A percentile compares a stretch with the other conserved stretches of the same genome.
Conservation (phyloP, 177 flowering plant species). For the Telopea speciosissima region DNA sequence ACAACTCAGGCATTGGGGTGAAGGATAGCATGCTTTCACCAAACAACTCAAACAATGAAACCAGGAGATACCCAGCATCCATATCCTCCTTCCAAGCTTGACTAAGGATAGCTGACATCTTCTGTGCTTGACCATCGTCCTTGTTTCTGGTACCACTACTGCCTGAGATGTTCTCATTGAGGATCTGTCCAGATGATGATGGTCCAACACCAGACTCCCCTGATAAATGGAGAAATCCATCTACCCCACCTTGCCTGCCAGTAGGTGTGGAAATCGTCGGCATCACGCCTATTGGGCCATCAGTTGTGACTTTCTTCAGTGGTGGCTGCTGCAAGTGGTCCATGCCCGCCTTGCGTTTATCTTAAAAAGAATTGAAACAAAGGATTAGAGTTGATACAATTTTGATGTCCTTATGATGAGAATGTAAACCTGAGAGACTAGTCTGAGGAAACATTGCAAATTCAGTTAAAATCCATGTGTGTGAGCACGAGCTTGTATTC, state of each 20-base stretch:
- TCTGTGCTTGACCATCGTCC: slow-evolving; percentile 23
- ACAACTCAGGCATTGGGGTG: slow-evolving; percentile 52
- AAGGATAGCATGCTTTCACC: slow-evolving; percentile 72
- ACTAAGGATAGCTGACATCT: slow-evolving; percentile 35
- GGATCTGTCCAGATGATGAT: slow-evolving; percentile 30
- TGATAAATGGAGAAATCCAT: slow-evolving; percentile 35
- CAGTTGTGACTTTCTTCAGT: slow-evolving; percentile 54
- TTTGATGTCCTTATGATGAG: too few species aligned
- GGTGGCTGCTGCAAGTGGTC: slow-evolving; percentile 74
- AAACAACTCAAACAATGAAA: slow-evolving; percentile 53
- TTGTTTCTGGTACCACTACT: slow-evolving; percentile 34
- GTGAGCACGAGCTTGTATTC: too few species aligned
- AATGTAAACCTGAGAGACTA: too few species aligned
- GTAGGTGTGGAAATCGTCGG: slow-evolving; percentile 37
- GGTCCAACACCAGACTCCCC: slow-evolving; percentile 32
- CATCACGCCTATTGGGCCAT: slow-evolving; percentile 36
- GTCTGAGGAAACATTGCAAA: too few species aligned
- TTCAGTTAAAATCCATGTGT: too few species aligned
- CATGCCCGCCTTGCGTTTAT: slow-evolving; percentile 64
- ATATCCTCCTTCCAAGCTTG: slow-evolving; percentile 76
- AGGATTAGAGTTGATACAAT: not conserved
- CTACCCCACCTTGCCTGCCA: slow-evolving; percentile 35
- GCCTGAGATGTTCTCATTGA: slow-evolving; percentile 31
- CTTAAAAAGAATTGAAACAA: slow-evolving; percentile 28
- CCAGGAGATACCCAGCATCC: slow-evolving; percentile 52